phyloP scores from a whole-genome alignment of 306 rosid genomes.

The Casuarina cunninghamiana region DNA sequence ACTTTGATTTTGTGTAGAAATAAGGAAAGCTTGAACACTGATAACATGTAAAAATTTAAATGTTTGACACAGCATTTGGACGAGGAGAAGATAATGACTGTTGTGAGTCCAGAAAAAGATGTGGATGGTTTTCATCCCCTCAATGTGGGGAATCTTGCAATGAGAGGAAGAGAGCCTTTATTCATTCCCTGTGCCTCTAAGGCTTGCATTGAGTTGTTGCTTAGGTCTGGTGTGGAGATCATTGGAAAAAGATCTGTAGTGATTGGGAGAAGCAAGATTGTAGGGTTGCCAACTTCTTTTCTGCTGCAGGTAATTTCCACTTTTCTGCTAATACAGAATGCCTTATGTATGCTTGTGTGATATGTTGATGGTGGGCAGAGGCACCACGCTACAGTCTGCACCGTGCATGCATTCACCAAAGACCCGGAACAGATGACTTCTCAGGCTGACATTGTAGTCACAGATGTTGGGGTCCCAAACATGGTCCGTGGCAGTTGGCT shows the following conservation, averaged over 20 bases:
- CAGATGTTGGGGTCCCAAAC: conserved; percentile 57
- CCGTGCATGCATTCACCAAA: conserved; percentile 44
- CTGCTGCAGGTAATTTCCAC: conserved; percentile 42
- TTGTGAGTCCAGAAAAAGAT: conserved; percentile 27
- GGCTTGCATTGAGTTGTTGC: conserved; percentile 37
- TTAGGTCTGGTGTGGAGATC: conserved; percentile 22
- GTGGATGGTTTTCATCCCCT: conserved; percentile 38
- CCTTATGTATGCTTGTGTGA: conserved; percentile 21
- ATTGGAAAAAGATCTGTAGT: conserved; percentile 30
- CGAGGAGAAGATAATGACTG: conserved; percentile 28
- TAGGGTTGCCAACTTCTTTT: conserved; percentile 31
- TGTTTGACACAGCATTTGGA: conserved; percentile 27
- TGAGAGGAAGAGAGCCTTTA: conserved; percentile 31
- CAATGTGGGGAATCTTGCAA: conserved; percentile 37
- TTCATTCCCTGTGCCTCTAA: conserved; percentile 33
- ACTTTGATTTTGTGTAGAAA: not conserved
- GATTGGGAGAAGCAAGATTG: conserved; percentile 31
- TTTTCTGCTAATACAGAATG: conserved; percentile 26
- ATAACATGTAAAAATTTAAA: not conserved
- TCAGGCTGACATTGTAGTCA: conserved; percentile 48
- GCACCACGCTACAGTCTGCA: conserved; percentile 53
- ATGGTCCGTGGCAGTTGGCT: conserved; percentile 47
- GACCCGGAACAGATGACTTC: conserved; percentile 47
- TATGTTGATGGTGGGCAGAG: conserved; percentile 37
- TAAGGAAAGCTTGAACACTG: not conserved